phyloP scores from a whole-genome alignment of 176 grass and related monocot genomes.

The Guadua angustifolia region DNA sequence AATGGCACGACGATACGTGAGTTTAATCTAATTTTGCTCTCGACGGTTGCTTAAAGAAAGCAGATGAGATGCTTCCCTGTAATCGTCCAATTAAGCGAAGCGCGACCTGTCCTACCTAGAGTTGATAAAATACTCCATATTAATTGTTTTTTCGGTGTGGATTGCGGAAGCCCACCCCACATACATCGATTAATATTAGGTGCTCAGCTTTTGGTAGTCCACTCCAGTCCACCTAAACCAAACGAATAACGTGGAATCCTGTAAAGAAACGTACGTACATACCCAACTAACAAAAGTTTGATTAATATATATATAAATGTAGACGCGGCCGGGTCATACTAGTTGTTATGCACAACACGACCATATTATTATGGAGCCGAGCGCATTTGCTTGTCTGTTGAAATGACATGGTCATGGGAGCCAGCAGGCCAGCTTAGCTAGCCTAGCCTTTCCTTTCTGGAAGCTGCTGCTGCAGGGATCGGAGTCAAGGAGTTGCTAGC shows the following conservation, averaged over 20 bases:
- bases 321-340: background rate
- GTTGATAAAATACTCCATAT: background rate
- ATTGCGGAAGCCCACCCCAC: slow-evolving; percentile 2
- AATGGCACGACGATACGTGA: no score
- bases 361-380: background rate
- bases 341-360: slow-evolving; percentile 2
- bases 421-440: no score
- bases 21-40: no score
- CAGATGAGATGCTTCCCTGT: background rate
- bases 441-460: background rate
- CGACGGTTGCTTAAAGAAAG: no score
- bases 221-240: background rate
- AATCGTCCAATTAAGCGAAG: no score
- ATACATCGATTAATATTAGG: background rate
- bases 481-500: no score
- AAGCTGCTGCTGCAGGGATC: background rate
- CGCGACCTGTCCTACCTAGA: no score
- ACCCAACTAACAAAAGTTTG: background rate
- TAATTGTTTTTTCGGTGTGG: background rate
- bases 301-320: background rate
- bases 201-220: background rate
- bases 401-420: no score
- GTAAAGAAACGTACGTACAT: background rate
- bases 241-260: slow-evolving; percentile 23
- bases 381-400: no score